Base-by-base conservation (phyloP, 2,329 filamentous ascomycete species). In the Tolypocladium sp. region DNA sequence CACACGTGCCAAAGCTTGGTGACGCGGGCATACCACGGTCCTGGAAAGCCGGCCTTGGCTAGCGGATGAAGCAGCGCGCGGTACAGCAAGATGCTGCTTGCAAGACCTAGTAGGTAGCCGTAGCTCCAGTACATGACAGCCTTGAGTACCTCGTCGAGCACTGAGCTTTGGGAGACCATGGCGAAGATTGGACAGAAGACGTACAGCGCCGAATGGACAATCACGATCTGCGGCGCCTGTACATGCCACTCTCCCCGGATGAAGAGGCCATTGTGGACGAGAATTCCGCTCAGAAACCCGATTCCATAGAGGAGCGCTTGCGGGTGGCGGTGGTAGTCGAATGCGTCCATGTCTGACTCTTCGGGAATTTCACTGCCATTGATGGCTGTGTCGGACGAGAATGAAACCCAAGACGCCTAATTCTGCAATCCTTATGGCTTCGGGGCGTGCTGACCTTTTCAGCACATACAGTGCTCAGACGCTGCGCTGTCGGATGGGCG, bases 11-110 rank as follows among this genome's bases (percentile, higher is more conserved):
- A 75, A 3, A 75, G 64, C 56, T 77, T 77, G 20, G 69, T 70
- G 22, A 74, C 60, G 3, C 70, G 67, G 25, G 71, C 71, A 12
- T 64, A 63, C 53, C 69, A 69, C 2, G 76, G 76, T 0, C 76
- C 75, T 1, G 68, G 69, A 44, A 77, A 75, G 62, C 63, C 62
- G 41, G 61, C 59, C 15, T 68, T 57, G n/a, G 64, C 67, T 13
- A 76, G 65, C 4, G 71, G 72, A 57, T 77, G 76, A 60, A 76
- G 76, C 58, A 74, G 70, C 2, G 68, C 58, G 20, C 76, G 69
- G 63, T 78, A 74, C n/a, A 73, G 58, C 9, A 68, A 30, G 22
- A 77, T 74, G 60, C 49, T 52, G 17, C 27, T n/a, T n/a, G 30
- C 49, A 52, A 52, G 27, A 5, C 49, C 74, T 77, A 10, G 49